phyloP scores from a whole-genome alignment of 2,329 filamentous ascomycete genomes.

The Didymella lethalis region DNA sequence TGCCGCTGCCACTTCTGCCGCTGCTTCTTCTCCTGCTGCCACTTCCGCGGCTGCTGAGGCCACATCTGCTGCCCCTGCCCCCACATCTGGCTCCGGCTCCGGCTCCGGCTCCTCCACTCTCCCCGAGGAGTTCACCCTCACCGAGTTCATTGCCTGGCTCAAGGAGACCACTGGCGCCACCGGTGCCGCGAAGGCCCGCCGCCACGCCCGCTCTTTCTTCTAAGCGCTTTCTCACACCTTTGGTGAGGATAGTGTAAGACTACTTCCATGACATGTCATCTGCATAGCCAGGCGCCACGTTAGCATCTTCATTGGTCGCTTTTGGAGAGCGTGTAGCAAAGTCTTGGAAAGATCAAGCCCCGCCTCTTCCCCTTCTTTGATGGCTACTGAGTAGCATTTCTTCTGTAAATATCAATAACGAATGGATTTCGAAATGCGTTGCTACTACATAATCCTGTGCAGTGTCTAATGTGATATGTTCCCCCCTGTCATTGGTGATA shows the following conservation, averaged over 20 bases:
- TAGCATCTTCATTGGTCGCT: slow-evolving; percentile 17
- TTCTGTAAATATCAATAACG: slow-evolving; percentile 22
- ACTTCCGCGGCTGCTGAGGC: slow-evolving; percentile 20
- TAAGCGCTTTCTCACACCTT: slow-evolving; percentile 45
- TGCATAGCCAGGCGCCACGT: slow-evolving; percentile 23
- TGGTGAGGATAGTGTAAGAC: neutral
- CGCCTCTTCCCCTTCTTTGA: slow-evolving; percentile 12
- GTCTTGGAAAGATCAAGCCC: slow-evolving; percentile 18
- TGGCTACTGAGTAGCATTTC: slow-evolving; percentile 23
- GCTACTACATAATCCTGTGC: slow-evolving; percentile 1
- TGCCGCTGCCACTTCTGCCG: slow-evolving; percentile 12
- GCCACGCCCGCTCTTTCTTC: slow-evolving; percentile 51
- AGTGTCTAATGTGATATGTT: neutral
- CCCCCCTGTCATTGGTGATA: neutral
- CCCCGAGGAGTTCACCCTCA: slow-evolving; percentile 41
- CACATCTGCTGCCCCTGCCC: slow-evolving; percentile 16
- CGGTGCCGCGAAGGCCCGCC: slow-evolving; percentile 31
- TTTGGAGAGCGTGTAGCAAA: slow-evolving; percentile 13
- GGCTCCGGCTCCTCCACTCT: slow-evolving; percentile 30
- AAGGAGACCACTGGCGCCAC: slow-evolving; percentile 33
- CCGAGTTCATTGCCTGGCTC: slow-evolving; percentile 42
- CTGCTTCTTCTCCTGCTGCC: slow-evolving; percentile 21
- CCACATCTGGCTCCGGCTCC: slow-evolving; percentile 25
- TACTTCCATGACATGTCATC: slow-evolving; percentile 13
- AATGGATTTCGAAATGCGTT: slow-evolving; percentile 21